A percentile compares a stretch with the other conserved stretches of the same genome.
Conservation (phyloP, 1,284 basidiomycete species). For the Sanguinoderma infundibulare region DNA sequence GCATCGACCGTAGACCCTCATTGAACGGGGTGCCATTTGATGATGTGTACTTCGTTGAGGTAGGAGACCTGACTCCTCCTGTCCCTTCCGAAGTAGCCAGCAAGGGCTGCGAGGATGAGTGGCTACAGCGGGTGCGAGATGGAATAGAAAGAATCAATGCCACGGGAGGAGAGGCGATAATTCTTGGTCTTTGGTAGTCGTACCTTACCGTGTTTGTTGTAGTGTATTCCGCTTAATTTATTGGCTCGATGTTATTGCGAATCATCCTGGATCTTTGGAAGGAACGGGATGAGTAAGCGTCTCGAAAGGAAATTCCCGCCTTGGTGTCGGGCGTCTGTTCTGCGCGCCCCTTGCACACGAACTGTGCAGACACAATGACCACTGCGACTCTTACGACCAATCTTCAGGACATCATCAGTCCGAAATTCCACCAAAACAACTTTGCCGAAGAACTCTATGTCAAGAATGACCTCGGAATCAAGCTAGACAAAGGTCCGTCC, state of each 20-base stretch:
- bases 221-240: too few species aligned
- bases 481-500: conserved; percentile 88
- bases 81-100: conserved; percentile 2
- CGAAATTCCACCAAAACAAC: conserved; percentile 94
- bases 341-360: conserved; percentile 25
- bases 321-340: conserved; percentile 18
- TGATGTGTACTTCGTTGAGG: conserved; percentile 53
- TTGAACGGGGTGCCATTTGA: conserved; percentile 51
- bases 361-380: conserved; percentile 21
- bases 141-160: conserved; percentile 40
- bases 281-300: conserved; percentile 1
- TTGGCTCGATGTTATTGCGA: too few species aligned
- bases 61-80: conserved; percentile 30
- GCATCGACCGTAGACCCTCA: conserved; percentile 70
- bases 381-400: conserved; percentile 49
- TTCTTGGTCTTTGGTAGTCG: conserved; percentile 36
- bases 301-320: conserved; percentile 24
- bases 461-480: conserved; percentile 85
- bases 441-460: conserved; percentile 85
- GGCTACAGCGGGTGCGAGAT: conserved; percentile 38
- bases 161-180: conserved; percentile 38
- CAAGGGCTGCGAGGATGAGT: conserved; percentile 22
- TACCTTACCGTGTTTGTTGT: too few species aligned
- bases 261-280: not conserved
- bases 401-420: conserved; percentile 78